phyloP scores from a whole-genome alignment of 2,329 filamentous ascomycete species.

The Aspergillus alliaceus region DNA sequence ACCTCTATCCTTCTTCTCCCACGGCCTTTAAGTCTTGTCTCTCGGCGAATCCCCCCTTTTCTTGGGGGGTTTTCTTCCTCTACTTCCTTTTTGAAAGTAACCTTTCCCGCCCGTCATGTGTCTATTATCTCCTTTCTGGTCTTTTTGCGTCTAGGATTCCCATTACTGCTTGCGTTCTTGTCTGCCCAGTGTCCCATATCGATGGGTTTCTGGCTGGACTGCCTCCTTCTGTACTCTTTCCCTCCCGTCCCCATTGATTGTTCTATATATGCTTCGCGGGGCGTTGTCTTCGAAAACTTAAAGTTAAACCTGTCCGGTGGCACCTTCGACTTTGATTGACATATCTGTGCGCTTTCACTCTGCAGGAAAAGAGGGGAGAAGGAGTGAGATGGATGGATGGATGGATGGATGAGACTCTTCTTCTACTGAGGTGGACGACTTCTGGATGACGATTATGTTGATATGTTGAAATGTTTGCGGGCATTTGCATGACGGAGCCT shows the following conservation, averaged over 20 bases:
- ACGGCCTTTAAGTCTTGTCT: not conserved
- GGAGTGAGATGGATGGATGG: not conserved
- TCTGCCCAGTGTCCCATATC: not conserved
- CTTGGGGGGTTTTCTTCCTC: no score
- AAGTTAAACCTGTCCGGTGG: not conserved
- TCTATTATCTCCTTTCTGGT: slow-evolving; percentile 1
- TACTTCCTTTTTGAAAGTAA: slow-evolving; percentile 5
- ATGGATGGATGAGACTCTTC: no score
- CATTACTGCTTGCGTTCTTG: slow-evolving; percentile 5
- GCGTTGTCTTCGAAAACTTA: not conserved
- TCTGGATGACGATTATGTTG: not conserved
- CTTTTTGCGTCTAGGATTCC: slow-evolving; percentile 15
- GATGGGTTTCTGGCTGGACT: not conserved
- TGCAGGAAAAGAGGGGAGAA: not conserved
- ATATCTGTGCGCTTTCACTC: not conserved
- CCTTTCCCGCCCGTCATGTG: slow-evolving; percentile 5
- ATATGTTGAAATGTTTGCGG: not conserved
- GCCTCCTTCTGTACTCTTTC: not conserved
- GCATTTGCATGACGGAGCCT: not conserved
- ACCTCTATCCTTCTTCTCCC: not conserved
- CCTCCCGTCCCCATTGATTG: no score
- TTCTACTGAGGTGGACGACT: no score
- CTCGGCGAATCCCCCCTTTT: slow-evolving; percentile 13
- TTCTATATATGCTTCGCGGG: not conserved
- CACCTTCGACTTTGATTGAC: not conserved